Conservation (phyloP, 169 alveolate genomes). For the Cryptosporidium tyzzeri region DNA sequence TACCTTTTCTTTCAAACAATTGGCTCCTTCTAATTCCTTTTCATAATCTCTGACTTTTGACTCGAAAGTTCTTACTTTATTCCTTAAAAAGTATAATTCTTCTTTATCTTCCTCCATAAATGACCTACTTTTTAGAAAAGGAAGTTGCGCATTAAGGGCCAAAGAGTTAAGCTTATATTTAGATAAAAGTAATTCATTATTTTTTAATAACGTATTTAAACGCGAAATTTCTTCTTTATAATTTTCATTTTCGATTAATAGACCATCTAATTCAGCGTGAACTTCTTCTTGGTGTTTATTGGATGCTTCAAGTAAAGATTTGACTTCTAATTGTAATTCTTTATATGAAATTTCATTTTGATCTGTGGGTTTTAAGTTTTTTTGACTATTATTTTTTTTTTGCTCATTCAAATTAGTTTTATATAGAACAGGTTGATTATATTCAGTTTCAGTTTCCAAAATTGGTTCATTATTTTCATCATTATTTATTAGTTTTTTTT, state of each 20-base stretch:
- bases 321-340: slow-evolving; percentile 42
- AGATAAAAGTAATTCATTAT: slow-evolving; percentile 14
- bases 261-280: slow-evolving; percentile 47
- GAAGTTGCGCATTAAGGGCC: slow-evolving; percentile 70
- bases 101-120: slow-evolving; percentile 32
- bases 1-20: slow-evolving; percentile 9
- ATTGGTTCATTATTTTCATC: not conserved
- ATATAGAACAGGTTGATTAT: not conserved
- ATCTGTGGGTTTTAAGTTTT: not conserved
- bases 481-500: not conserved
- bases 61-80: slow-evolving; percentile 19
- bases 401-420: not conserved
- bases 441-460: not conserved
- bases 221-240: slow-evolving; percentile 28
- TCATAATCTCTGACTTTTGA: slow-evolving; percentile 17
- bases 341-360: not conserved
- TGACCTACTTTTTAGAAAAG: slow-evolving; percentile 52
- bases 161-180: slow-evolving; percentile 41
- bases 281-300: slow-evolving; percentile 69
- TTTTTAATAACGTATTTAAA: slow-evolving; percentile 8
- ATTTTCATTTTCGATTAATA: slow-evolving; percentile 19
- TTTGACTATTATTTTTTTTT: not conserved
- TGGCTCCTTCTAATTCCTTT: slow-evolving; percentile 13
- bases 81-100: slow-evolving; percentile 30
- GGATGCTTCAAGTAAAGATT: slow-evolving; percentile 34